phyloP scores from a whole-genome alignment of 2,329 filamentous ascomycete genomes.

The Nannizziopsis barbatae region DNA sequence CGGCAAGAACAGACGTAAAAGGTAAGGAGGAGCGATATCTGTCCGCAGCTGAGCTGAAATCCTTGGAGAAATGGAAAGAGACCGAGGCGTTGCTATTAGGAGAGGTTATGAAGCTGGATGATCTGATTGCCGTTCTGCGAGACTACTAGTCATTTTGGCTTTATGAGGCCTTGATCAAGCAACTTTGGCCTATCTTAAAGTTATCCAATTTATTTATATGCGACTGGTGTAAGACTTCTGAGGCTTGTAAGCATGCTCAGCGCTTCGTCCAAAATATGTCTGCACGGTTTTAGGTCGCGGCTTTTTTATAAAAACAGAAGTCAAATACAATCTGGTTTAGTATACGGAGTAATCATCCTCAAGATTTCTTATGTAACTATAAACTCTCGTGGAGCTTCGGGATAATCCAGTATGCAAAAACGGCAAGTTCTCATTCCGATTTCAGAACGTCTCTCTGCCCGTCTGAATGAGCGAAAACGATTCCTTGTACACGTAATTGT shows the following conservation, averaged over 20 bases:
- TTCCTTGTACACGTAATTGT: conserved; percentile 19
- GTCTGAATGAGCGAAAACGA: neutral
- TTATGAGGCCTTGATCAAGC: neutral
- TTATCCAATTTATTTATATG: too few species aligned
- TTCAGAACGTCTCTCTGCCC: neutral
- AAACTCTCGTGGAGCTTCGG: too few species aligned
- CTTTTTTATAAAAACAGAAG: too few species aligned
- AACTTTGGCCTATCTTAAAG: too few species aligned
- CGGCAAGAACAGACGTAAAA: conserved; percentile 74
- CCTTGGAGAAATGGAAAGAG: conserved; percentile 52
- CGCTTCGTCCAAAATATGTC: too few species aligned
- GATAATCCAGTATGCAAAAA: too few species aligned
- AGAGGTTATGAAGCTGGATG: conserved; percentile 71
- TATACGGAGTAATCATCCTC: too few species aligned
- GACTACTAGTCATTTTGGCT: conserved; percentile 49
- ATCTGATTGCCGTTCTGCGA: conserved; percentile 68
- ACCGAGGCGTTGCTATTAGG: conserved; percentile 60
- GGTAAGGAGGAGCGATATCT: conserved; percentile 74
- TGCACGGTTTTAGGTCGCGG: too few species aligned
- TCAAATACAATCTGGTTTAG: too few species aligned
- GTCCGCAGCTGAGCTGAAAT: conserved; percentile 59
- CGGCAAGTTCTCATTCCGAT: neutral
- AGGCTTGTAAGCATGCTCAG: too few species aligned
- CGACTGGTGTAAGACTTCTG: too few species aligned
- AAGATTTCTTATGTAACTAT: too few species aligned